These are phyloP conservation scores for Gastrodia elata DNA, from an alignment of 106 monocot genomes.

Conservation along the genomic window DNA sequence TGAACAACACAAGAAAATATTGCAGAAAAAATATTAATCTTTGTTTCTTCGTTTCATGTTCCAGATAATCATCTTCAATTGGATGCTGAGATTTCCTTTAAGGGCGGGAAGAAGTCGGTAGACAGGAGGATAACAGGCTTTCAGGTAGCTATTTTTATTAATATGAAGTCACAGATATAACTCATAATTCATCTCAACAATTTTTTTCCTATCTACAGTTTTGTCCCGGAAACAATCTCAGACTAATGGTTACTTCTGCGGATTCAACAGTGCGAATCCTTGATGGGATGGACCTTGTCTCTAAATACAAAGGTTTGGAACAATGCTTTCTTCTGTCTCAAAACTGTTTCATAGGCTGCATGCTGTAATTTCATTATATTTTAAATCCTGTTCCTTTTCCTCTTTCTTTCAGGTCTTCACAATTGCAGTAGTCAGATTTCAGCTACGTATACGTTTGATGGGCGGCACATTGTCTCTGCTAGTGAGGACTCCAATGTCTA, in stretches of 20 bases:
- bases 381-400: neutral
- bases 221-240: conserved; percentile 38
- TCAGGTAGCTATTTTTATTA: conserved; percentile 39
- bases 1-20: neutral
- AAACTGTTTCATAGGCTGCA: neutral
- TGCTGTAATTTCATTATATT: neutral
- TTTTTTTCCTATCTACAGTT: conserved; percentile 30
- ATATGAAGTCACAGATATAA: no score
- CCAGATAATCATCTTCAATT: conserved; percentile 57
- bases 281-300: conserved; percentile 39
- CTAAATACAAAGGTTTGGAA: conserved; percentile 52
- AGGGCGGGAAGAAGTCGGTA: conserved; percentile 59
- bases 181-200: neutral
- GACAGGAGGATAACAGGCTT: conserved; percentile 73
- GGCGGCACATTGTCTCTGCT: conserved; percentile 64
- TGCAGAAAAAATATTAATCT: neutral
- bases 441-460: conserved; percentile 74
- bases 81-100: conserved; percentile 33
- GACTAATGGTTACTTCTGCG: conserved; percentile 64
- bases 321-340: neutral
- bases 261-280: conserved; percentile 57
- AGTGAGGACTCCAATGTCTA: conserved; percentile 84
- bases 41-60: neutral
- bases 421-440: conserved; percentile 56
- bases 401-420: conserved; percentile 34